Percentiles rank a stretch among this genome's conserved stretches.
Conservation (phyloP, 148 eudicot species). For the Agrostemma githago region DNA sequence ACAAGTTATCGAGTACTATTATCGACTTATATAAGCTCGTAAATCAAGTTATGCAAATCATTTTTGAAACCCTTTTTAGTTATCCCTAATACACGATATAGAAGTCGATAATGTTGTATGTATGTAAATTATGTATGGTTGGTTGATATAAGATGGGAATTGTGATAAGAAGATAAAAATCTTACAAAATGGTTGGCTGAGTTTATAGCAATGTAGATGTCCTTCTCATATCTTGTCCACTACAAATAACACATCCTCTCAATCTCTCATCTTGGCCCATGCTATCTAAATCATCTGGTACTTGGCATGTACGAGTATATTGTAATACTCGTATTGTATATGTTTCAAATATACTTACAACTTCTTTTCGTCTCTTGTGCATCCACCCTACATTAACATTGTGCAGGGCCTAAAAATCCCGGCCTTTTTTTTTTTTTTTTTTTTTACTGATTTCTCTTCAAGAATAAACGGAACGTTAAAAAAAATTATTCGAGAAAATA, state of each 20-base stretch:
- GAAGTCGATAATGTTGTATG: no score
- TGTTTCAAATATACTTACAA: no score
- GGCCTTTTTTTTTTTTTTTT: no score
- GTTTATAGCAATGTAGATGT: conserved; percentile 15
- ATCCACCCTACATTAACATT: no score
- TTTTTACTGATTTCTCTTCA: no score
- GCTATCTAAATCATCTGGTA: not conserved
- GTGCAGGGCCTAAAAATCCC: no score
- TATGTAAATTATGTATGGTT: conserved; percentile 5
- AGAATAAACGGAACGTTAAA: no score
- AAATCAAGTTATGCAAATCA: not conserved
- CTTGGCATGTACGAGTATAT: no score
- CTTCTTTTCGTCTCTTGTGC: no score
- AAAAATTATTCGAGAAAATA: no score
- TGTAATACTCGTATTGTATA: no score
- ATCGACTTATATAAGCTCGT: not conserved
- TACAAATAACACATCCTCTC: not conserved
- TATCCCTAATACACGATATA: not conserved
- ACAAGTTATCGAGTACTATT: not conserved
- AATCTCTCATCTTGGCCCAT: not conserved
- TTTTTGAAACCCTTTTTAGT: not conserved
- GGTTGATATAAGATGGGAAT: not conserved
- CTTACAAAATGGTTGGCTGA: conserved; percentile 22
- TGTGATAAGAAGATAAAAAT: conserved; percentile 25
- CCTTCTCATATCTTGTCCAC: conserved; percentile 18